These are phyloP conservation scores for Prunus campanulata DNA, from an alignment of 306 rosid species.

Conservation along the genomic window DNA sequence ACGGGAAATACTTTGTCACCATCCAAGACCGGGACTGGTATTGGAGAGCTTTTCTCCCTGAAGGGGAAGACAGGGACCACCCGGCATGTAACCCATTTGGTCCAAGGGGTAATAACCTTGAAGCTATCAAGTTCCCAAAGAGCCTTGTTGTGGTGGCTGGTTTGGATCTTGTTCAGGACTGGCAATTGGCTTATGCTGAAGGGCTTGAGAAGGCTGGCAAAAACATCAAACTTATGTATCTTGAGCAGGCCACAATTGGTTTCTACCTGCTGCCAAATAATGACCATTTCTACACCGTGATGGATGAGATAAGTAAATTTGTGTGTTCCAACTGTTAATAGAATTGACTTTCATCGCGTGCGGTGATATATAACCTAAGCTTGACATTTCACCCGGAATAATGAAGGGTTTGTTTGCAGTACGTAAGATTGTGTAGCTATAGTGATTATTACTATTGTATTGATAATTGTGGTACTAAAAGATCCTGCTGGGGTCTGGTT, in stretches of 20 bases:
- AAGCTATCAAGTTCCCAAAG: constrained; percentile 73
- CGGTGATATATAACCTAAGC: constrained; percentile 44
- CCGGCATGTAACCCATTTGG: constrained; percentile 96
- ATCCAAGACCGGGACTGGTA: constrained; percentile 90
- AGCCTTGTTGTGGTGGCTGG: constrained; percentile 97
- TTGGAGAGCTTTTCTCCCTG: constrained; percentile 98
- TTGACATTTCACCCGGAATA: constrained; percentile 25
- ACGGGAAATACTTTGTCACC: constrained; percentile 89
- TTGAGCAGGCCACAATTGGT: constrained; percentile 87
- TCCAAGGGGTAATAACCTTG: constrained; percentile 56
- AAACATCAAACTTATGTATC: constrained; percentile 59
- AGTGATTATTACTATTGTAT: constrained; percentile 52
- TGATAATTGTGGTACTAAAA: constrained; percentile 41
- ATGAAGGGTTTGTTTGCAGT: constrained; percentile 32
- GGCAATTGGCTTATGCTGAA: constrained; percentile 86
- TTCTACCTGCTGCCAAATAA: constrained; percentile 92
- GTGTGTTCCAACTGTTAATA: constrained; percentile 68
- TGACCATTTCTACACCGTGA: constrained; percentile 72
- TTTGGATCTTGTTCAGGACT: constrained; percentile 88
- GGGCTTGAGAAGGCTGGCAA: constrained; percentile 84
- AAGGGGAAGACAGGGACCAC: constrained; percentile 94
- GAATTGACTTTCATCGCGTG: constrained; percentile 45
- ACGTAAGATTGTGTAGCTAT: constrained; percentile 70
- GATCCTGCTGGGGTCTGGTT: constrained; percentile 49
- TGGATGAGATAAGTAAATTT: constrained; percentile 86